Base-by-base conservation (phyloP, 495 filamentous ascomycete genomes). In the Penicillium bovifimosum region DNA sequence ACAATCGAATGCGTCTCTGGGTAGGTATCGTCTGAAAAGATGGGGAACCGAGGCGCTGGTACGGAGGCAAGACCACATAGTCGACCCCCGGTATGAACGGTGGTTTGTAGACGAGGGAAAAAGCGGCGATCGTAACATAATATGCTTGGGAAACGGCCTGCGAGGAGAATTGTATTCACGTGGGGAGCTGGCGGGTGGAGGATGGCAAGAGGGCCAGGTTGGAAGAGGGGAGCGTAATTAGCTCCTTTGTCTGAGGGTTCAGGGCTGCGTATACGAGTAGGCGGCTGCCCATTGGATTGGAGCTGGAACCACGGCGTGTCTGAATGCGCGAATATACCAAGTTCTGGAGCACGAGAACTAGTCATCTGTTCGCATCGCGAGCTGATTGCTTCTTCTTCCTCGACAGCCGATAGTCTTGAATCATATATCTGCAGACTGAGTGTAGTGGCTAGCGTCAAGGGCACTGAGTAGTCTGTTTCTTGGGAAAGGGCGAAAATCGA, bases 141-240 rank as follows among this genome's bases (percentile, higher is more conserved):
- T 55, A 96, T 89, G 66, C 84, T 91, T 9, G 90, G 87, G 66
- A 96, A 97, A 24, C 92, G 84, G 9, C 92, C 92, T 0, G 87
- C 91, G 29, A 97, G 60, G 26, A 75, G 64, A 31, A 76, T 74
- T 1, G 70, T 68, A 44, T 76, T 75, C 29, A 73, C 66, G 55
- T 76, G 69, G 1, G 80, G 79, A 17, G 70, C 74, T 24, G 81
- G 81, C 10, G 87, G 75, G 63, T 95, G 90, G 13, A 93, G 75
- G 56, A 96, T 91, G 34, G 83, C 87, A 17, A 93, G 74, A 14
- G 92, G 90, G 0, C 87, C 83, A 2, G 91, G 86, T 45, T 95
- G 87, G 55, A 86, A 84, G 20, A 95, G 80, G 8, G 86, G 80
- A 5, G 89, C 86, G 61, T 88, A 85, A 9, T 78, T 73, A 8